Evolutionary conservation across 164 flowering plant genomes (phyloP).

Genomic region (Platanus orientalis): DNA sequence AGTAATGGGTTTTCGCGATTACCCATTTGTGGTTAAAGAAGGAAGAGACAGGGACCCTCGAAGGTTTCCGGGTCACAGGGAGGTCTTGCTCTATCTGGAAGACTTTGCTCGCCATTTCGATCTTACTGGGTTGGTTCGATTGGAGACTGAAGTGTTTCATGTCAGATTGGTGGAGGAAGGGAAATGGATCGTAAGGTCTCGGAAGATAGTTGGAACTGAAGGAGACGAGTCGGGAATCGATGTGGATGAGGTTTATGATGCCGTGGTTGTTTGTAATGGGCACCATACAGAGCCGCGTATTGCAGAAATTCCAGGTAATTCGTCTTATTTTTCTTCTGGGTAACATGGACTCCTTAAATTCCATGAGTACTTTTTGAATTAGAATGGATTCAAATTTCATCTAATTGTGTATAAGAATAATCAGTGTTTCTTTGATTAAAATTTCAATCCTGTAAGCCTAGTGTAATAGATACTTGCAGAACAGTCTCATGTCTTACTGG

Average conservation of each 20-base stretch:
- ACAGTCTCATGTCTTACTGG: no score
- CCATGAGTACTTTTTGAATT: no score
- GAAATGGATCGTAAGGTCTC: slow-evolving; percentile 56
- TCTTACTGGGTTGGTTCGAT: slow-evolving; percentile 50
- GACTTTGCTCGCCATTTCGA: slow-evolving; percentile 54
- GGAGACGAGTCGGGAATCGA: slow-evolving; percentile 5
- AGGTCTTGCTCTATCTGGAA: slow-evolving; percentile 57
- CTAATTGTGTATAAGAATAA: no score
- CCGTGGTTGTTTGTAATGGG: slow-evolving; percentile 53
- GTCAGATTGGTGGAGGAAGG: slow-evolving; percentile 43
- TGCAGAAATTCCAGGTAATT: slow-evolving; percentile 53
- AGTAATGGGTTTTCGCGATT: slow-evolving; percentile 68
- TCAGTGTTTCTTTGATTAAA: no score
- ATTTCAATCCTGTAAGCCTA: no score
- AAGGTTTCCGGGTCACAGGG: slow-evolving; percentile 67
- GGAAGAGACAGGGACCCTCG: slow-evolving; percentile 43
- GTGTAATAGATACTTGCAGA: no score
- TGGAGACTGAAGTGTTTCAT: slow-evolving; percentile 55
- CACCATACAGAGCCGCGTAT: slow-evolving; percentile 49
- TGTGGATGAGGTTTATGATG: slow-evolving; percentile 44
- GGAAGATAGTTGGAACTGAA: slow-evolving; percentile 11
- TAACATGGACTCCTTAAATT: no score
- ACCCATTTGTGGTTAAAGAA: slow-evolving; percentile 45
- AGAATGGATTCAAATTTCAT: no score
- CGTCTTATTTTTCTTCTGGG: not conserved